Evolutionary conservation across 1,139 yeast genomes (phyloP), one percentile per base, ranked within the genome.

Genomic region (Sporopachydermia cereana): DNA sequence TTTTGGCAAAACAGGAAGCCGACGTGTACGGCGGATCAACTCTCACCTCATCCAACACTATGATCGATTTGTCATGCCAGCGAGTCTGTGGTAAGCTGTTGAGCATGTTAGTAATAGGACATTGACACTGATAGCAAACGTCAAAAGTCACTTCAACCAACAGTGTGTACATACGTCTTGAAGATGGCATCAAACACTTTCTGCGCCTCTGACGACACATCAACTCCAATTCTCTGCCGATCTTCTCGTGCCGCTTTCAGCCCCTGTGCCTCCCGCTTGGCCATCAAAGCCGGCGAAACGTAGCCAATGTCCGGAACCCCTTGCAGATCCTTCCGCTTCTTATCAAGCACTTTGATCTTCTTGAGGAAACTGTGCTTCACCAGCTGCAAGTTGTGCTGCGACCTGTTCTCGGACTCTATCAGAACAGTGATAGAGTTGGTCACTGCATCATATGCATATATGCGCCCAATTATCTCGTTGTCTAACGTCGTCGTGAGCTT

Each of bases 281-380:
- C 45, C 18, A 59, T 53, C 4, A 52, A 51, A 1, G 54, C 27
- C 3, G 57, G 48, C 14, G 62, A 57, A 17, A 59, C 57, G 9
- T 57, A 57, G 7, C 61, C 62, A 24, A 60, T 52, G 7, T 51
- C 36, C 29, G 62, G 62, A 29, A 43, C 50, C 5, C 54, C 57
- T 27, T 12, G 17, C 9, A 7, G 12, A 3, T 49, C 47, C 43
- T 47, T 48, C 39, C 52, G 51, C 30, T 58, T 54, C 44, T 66
- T 70, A 12, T 67, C 68, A 14, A 71, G 50, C 1, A 77, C 73
- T 34, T 68, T 68, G 16, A 79, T 66, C 7, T 68, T 67, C 56
- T 77, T 77, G 51, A 83, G 72, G 56, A 77, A 80, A 9, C 76
- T 61, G 3, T 77, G 68, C 56, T 79, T 79, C 47, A 82, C 65